These are phyloP conservation scores for Euphorbia corollata DNA, from an alignment of 441 rosid species.

Conservation along the genomic window DNA sequence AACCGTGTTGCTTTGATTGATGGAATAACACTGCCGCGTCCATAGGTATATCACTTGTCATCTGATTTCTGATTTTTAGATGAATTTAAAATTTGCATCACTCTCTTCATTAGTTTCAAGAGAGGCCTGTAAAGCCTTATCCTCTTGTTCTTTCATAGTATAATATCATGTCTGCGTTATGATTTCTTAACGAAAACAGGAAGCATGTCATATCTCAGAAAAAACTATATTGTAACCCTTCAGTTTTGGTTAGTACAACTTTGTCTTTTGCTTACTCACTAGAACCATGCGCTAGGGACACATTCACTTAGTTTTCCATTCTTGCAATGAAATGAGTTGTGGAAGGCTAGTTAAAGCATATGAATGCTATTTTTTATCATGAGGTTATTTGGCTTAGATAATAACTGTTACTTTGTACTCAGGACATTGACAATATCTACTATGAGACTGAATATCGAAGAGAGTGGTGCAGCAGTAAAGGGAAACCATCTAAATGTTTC, in stretches of 20 bases:
- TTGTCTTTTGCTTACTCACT: neutral
- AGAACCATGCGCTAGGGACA: neutral
- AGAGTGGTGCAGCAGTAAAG: slow-evolving; percentile 95
- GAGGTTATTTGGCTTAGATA: neutral
- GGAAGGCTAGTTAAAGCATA: neutral
- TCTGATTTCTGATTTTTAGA: slow-evolving; percentile 2
- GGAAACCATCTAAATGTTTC: slow-evolving; percentile 71
- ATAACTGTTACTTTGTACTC: slow-evolving; percentile 16
- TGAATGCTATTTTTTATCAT: neutral
- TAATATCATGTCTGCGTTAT: neutral
- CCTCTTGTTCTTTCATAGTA: neutral
- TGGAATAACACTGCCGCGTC: too few relatives aligned
- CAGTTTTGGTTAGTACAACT: neutral
- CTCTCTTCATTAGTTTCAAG: neutral
- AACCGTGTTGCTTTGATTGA: too few relatives aligned
- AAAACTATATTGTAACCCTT: neutral
- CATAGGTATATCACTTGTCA: neutral
- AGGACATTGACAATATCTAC: slow-evolving; percentile 74
- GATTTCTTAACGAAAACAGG: neutral
- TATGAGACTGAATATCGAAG: slow-evolving; percentile 75
- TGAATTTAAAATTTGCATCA: neutral
- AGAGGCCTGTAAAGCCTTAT: neutral
- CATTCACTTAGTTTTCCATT: neutral
- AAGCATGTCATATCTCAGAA: neutral
- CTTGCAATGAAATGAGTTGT: neutral